These are phyloP conservation scores for Gautieria morchelliformis DNA, from an alignment of 768 basidiomycete species.

Conservation along the genomic window DNA sequence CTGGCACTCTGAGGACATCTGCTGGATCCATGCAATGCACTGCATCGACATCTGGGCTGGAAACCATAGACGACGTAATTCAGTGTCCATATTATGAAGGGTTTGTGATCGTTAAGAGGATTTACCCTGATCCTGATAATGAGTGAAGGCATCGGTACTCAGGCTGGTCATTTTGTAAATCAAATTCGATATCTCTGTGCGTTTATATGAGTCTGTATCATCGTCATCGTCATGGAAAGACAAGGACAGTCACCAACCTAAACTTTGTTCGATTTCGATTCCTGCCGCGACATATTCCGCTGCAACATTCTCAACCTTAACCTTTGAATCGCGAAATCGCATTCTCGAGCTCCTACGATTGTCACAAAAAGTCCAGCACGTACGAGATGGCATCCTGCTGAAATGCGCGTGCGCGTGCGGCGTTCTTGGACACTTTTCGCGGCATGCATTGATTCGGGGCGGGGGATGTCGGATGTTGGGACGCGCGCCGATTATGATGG, in stretches of 20 bases:
- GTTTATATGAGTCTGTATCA: background rate
- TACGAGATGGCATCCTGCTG: conserved; percentile 6
- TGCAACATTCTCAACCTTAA: conserved; percentile 35
- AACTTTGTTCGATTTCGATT: conserved; percentile 49
- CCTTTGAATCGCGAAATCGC: conserved; percentile 36
- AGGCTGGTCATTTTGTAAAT: conserved; percentile 36
- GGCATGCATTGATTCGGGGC: too few species aligned
- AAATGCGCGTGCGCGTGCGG: background rate
- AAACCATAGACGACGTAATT: background rate
- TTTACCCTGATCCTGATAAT: conserved; percentile 10
- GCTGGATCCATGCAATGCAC: conserved; percentile 26
- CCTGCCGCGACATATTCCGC: conserved; percentile 33
- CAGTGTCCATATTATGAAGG: conserved; percentile 6
- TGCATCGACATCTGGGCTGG: conserved; percentile 1
- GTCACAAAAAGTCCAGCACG: conserved; percentile 35
- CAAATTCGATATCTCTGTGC: conserved; percentile 47
- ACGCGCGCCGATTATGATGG: too few species aligned
- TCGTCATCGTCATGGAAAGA: background rate
- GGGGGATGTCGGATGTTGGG: too few species aligned
- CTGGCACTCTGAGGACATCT: conserved; percentile 37
- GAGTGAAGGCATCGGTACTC: conserved; percentile 31
- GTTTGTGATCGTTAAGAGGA: background rate
- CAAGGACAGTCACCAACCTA: conserved; percentile 27
- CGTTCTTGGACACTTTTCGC: background rate
- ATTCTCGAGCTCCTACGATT: conserved; percentile 29